phyloP scores from a whole-genome alignment of 495 filamentous ascomycete species.

The Diplogelasinospora grovesii region DNA sequence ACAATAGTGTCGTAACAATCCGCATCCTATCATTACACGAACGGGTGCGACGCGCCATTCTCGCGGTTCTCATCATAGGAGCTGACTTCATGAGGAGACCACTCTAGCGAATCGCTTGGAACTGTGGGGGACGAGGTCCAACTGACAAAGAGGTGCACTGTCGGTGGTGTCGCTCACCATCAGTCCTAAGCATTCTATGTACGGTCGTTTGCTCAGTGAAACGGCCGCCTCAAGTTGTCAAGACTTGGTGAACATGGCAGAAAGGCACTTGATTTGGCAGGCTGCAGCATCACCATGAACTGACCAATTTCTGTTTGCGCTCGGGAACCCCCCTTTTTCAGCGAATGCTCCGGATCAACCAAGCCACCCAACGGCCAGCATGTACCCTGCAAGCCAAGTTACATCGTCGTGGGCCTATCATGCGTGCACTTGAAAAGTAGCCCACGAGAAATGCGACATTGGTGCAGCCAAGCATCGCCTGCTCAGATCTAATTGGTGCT shows the following conservation, averaged over 20 bases:
- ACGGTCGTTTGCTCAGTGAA: neutral
- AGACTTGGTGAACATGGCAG: too few relatives aligned
- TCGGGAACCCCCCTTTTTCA: slow-evolving; percentile 16
- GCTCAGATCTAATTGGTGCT: slow-evolving; percentile 13
- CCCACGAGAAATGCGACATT: slow-evolving; percentile 15
- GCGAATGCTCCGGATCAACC: slow-evolving; percentile 8
- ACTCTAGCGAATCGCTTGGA: too few relatives aligned
- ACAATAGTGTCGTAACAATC: neutral
- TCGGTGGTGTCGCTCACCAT: too few relatives aligned
- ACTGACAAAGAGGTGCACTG: too few relatives aligned
- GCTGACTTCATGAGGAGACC: too few relatives aligned
- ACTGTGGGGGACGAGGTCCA: too few relatives aligned
- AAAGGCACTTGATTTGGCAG: slow-evolving; percentile 12
- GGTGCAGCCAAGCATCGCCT: slow-evolving; percentile 12
- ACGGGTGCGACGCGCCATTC: too few relatives aligned
- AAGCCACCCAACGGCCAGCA: slow-evolving; percentile 10
- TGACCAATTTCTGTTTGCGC: slow-evolving; percentile 23
- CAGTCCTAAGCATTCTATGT: neutral
- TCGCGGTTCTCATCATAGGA: too few relatives aligned
- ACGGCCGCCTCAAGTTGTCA: too few relatives aligned
- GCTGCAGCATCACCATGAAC: slow-evolving; percentile 3
- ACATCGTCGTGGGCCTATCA: slow-evolving; percentile 10
- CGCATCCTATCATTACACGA: too few relatives aligned
- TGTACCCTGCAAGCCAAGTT: slow-evolving; percentile 17
- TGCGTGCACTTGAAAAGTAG: slow-evolving; percentile 13